Evolutionary conservation across 176 grass and related monocot genomes (phyloP).

Genomic region (Microstegium vimineum): DNA sequence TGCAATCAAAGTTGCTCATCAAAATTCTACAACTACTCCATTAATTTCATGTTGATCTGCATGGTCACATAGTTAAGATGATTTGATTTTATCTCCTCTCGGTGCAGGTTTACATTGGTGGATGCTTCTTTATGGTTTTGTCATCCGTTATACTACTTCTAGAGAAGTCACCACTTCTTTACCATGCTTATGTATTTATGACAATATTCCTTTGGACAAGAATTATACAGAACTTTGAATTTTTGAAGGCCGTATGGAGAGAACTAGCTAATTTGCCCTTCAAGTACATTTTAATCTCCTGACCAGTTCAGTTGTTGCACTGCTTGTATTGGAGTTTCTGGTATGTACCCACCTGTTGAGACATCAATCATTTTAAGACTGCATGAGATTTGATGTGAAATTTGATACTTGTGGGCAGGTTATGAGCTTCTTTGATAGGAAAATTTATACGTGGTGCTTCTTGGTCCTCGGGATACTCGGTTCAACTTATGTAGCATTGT

Average conservation of each 20-base stretch:
- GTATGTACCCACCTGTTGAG: conserved; percentile 41
- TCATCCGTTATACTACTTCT: conserved; percentile 64
- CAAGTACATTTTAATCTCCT: conserved; percentile 71
- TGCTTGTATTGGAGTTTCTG: conserved; percentile 85
- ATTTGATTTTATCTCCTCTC: conserved; percentile 32
- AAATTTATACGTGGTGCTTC: conserved; percentile 89
- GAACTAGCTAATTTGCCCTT: conserved; percentile 54
- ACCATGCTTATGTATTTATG: conserved; percentile 86
- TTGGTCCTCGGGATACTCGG: conserved; percentile 65
- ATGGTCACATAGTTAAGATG: conserved; percentile 4
- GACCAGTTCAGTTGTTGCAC: conserved; percentile 44
- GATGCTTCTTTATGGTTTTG: conserved; percentile 66
- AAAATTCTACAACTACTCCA: not conserved
- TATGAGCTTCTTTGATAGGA: conserved; percentile 92
- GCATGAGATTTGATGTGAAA: conserved; percentile 22
- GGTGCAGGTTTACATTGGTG: conserved; percentile 72
- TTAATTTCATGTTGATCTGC: conserved; percentile 4
- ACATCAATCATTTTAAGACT: conserved; percentile 15
- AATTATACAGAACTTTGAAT: conserved; percentile 61
- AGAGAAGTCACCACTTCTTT: conserved; percentile 87
- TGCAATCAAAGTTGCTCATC: conserved; percentile 12
- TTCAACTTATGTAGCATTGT: conserved; percentile 36
- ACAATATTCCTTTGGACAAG: conserved; percentile 92
- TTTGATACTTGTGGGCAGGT: conserved; percentile 53
- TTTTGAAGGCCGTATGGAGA: conserved; percentile 62